Percentiles rank a stretch among this genome's conserved stretches.
Evolutionary conservation across 352 stramenopile genomes (phyloP).

Genomic region (Phytopythium helicoides): DNA sequence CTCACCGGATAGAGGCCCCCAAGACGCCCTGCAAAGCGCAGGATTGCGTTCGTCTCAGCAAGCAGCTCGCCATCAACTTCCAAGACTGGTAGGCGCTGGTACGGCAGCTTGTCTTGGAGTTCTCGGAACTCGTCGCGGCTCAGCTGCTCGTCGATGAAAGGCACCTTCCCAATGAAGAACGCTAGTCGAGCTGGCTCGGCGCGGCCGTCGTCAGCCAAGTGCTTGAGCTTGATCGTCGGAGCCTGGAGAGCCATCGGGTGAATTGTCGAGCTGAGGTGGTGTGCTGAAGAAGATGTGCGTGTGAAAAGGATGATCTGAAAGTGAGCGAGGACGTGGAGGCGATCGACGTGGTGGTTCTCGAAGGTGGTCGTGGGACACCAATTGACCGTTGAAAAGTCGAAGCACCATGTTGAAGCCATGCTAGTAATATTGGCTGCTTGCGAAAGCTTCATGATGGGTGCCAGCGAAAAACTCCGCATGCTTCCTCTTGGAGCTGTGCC

Average conservation of each 20-base stretch:
- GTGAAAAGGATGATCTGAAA: too few relatives aligned
- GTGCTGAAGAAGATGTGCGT: neutral
- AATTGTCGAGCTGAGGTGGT: neutral
- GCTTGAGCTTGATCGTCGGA: constrained; percentile 34
- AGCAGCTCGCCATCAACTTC: constrained; percentile 40
- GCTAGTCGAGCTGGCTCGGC: constrained; percentile 41
- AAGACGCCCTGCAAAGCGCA: constrained; percentile 61
- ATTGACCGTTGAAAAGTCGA: too few relatives aligned
- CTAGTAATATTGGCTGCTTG: too few relatives aligned
- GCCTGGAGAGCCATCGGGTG: neutral
- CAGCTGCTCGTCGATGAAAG: constrained; percentile 43
- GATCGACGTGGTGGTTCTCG: too few relatives aligned
- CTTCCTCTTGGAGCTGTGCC: too few relatives aligned
- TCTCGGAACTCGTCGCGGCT: constrained; percentile 15
- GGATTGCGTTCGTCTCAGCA: constrained; percentile 44
- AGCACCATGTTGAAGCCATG: too few relatives aligned
- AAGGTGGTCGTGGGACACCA: too few relatives aligned
- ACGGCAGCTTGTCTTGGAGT: constrained; percentile 32
- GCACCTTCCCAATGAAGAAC: constrained; percentile 33
- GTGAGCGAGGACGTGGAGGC: too few relatives aligned
- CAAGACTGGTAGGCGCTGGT: constrained; percentile 19
- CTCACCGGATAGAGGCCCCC: constrained; percentile 41
- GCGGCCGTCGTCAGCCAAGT: constrained; percentile 26
- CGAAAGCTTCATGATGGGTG: too few relatives aligned
- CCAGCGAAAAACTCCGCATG: too few relatives aligned